These are phyloP conservation scores for Pogostemon cablin DNA, from an alignment of 257 asterid species.

Conservation along the genomic window DNA sequence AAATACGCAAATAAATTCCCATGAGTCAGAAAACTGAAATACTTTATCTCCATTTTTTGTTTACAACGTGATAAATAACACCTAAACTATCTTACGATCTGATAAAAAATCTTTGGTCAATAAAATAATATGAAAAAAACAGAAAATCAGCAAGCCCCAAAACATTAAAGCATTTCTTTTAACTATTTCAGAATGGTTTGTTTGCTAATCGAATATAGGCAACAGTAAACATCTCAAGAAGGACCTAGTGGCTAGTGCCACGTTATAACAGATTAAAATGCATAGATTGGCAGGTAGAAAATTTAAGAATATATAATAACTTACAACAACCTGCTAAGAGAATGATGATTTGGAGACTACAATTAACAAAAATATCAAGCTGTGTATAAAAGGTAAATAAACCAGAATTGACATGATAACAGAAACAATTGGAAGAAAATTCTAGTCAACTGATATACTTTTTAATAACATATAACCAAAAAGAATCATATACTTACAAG, in stretches of 20 bases:
- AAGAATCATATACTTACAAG: slow-evolving; percentile 55
- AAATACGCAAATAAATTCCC: slow-evolving; percentile 6
- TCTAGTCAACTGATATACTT: slow-evolving; percentile 2
- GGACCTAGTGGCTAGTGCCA: not conserved
- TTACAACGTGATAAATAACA: slow-evolving; percentile 8
- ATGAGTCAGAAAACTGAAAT: not conserved
- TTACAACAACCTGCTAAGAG: not conserved
- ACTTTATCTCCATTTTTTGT: slow-evolving; percentile 6
- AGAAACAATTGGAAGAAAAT: not conserved
- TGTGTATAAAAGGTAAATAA: not conserved
- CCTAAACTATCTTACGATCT: slow-evolving; percentile 8
- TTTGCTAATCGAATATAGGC: not conserved
- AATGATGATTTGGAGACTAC: not conserved
- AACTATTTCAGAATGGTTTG: not conserved
- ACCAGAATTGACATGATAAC: not conserved
- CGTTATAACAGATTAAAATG: not conserved
- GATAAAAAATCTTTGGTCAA: not conserved
- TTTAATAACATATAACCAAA: not conserved
- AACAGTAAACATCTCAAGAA: slow-evolving; percentile 21
- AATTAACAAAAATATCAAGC: not conserved
- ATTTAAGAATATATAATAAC: not conserved
- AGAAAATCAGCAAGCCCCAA: slow-evolving; percentile 6
- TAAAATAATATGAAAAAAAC: not conserved
- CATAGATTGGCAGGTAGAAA: slow-evolving; percentile 19
- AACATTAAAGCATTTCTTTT: not conserved